Conservation (phyloP, 352 stramenopile species). For the Phytophthora hybrid region DNA sequence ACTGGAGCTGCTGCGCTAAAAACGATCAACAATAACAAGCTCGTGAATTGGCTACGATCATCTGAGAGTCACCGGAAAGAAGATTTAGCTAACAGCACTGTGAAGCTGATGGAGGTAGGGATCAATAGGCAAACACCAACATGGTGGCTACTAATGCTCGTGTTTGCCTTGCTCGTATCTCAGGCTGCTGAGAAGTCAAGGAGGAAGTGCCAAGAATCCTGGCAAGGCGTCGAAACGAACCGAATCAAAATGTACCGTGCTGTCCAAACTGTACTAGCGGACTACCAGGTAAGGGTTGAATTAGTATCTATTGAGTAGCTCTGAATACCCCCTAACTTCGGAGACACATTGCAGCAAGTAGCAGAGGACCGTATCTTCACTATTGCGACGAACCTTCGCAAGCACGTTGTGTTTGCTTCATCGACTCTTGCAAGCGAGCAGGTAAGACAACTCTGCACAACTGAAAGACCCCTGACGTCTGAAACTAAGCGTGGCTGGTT, state of each 20-base stretch:
- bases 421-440: constrained; percentile 85
- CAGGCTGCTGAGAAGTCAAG: constrained; percentile 70
- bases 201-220: constrained; percentile 70
- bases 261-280: constrained; percentile 75
- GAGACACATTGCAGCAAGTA: constrained; percentile 65
- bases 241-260: constrained; percentile 74
- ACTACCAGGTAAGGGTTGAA: constrained; percentile 70
- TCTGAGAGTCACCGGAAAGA: constrained; percentile 79
- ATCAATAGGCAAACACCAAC: neutral
- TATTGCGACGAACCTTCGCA: constrained; percentile 78
- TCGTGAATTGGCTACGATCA: constrained; percentile 81
- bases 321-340: neutral
- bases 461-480: neutral
- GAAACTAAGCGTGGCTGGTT: neutral
- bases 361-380: constrained; percentile 76
- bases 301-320: neutral
- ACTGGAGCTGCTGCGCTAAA: constrained; percentile 27
- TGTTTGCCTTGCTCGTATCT: neutral
- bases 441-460: constrained; percentile 38
- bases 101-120: constrained; percentile 67
- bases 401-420: constrained; percentile 86
- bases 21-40: constrained; percentile 74
- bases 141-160: neutral
- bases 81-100: constrained; percentile 61
- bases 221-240: constrained; percentile 67